These are phyloP conservation scores for Usnea hakonensis DNA, from an alignment of 495 filamentous ascomycete genomes.

Conservation along the genomic window DNA sequence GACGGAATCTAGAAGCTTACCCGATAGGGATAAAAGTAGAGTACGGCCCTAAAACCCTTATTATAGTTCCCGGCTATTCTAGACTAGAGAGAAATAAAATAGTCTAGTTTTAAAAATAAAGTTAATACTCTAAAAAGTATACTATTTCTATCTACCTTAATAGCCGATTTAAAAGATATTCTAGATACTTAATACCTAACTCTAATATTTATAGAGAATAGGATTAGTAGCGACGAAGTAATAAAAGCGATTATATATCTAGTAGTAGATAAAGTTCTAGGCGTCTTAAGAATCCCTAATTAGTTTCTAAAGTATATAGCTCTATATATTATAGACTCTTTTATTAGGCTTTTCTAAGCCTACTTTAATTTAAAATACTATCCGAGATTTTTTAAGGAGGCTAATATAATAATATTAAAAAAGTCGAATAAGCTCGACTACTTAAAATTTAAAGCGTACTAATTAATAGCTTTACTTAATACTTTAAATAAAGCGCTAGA, in stretches of 20 bases:
- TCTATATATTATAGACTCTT: neutral
- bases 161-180: slow-evolving; percentile 26
- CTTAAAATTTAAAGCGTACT: slow-evolving; percentile 26
- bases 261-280: slow-evolving; percentile 27
- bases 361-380: slow-evolving; percentile 23
- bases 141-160: slow-evolving; percentile 19
- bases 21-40: neutral
- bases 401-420: slow-evolving; percentile 27
- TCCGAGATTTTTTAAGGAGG: slow-evolving; percentile 24
- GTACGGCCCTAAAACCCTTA: neutral
- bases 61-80: neutral
- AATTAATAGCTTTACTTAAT: slow-evolving; percentile 30
- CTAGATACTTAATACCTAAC: slow-evolving; percentile 13
- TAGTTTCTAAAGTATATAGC: slow-evolving; percentile 14
- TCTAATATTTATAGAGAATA: slow-evolving; percentile 10
- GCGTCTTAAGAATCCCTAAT: slow-evolving; percentile 24
- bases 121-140: neutral
- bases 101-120: neutral
- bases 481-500: slow-evolving; percentile 32
- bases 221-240: slow-evolving; percentile 23
- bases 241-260: slow-evolving; percentile 16
- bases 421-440: slow-evolving; percentile 29
- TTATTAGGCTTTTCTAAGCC: slow-evolving; percentile 24
- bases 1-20: neutral
- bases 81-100: neutral